A percentile compares a stretch with the other conserved stretches of the same genome.
Conservation (phyloP, 2,329 filamentous ascomycete species). For the Neofusicoccum ribis region DNA sequence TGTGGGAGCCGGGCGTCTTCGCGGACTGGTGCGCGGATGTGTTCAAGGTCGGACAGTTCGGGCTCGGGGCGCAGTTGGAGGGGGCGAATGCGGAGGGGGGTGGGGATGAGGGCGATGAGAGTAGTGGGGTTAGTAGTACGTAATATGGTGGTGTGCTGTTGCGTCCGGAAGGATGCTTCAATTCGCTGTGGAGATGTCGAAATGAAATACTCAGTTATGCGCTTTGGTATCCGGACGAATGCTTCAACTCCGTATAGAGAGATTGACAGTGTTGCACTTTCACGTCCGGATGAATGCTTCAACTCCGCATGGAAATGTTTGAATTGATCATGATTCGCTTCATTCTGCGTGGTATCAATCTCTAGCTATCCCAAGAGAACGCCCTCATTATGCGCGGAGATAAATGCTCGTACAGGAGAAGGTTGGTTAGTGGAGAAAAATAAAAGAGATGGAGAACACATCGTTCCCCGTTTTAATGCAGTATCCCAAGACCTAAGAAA, state of each 20-base stretch:
- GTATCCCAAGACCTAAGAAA: no score
- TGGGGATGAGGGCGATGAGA: not conserved
- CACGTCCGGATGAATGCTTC: no score
- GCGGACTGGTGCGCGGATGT: conserved; percentile 61
- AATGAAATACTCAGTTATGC: no score
- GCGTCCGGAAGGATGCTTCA: no score
- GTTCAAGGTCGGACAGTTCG: conserved; percentile 56
- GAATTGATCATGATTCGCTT: no score
- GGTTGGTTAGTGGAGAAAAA: not conserved
- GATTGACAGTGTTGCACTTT: no score
- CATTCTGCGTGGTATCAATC: no score
- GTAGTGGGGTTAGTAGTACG: not conserved
- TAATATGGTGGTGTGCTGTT: not conserved
- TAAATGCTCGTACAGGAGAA: not conserved
- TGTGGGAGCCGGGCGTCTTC: conserved; percentile 67
- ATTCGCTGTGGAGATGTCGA: no score
- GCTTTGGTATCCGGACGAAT: not conserved
- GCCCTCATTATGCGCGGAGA: conserved; percentile 7
- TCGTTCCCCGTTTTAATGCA: not conserved
- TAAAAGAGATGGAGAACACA: not conserved
- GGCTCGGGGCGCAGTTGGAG: conserved; percentile 30
- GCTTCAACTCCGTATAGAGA: no score
- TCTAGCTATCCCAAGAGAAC: not conserved
- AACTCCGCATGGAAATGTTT: no score
- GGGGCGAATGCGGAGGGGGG: not conserved